A percentile compares a stretch with the other conserved stretches of the same genome.
Evolutionary conservation across 352 stramenopile species (phyloP).

Genomic region (Phytophthora vignae): DNA sequence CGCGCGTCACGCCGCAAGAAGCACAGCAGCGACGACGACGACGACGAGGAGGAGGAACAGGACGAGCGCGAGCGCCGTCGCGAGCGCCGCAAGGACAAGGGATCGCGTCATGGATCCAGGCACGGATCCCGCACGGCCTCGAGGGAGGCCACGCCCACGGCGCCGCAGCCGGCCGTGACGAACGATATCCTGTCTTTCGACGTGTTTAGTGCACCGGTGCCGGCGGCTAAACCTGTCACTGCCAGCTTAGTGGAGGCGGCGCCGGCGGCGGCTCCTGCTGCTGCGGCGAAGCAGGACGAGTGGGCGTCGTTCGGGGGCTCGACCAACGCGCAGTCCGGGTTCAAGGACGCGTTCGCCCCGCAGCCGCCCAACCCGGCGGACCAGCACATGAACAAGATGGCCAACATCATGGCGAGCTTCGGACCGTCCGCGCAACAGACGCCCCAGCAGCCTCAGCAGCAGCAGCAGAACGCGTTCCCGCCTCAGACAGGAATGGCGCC

Average conservation of each 20-base stretch:
- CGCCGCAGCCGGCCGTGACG: conserved; percentile 10
- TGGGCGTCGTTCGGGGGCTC: conserved; percentile 79
- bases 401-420: conserved; percentile 91
- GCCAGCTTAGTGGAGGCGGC: conserved; percentile 30
- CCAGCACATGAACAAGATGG: conserved; percentile 81
- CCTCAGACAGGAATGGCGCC: conserved; percentile 57
- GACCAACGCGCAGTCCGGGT: conserved; percentile 41
- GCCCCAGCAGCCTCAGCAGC: conserved; percentile 33
- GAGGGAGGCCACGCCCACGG: conserved; percentile 45
- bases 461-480: conserved; percentile 46
- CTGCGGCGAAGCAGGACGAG: conserved; percentile 59
- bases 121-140: conserved; percentile 47
- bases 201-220: conserved; percentile 49
- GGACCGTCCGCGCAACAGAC: conserved; percentile 36
- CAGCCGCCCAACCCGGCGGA: conserved; percentile 43
- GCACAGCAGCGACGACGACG: conserved; percentile 52
- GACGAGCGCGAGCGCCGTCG: conserved; percentile 38
- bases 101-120: conserved; percentile 37
- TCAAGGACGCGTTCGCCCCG: conserved; percentile 58
- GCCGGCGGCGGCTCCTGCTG: too few relatives aligned
- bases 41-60: conserved; percentile 32
- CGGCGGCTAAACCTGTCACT: conserved; percentile 24
- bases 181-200: conserved; percentile 79
- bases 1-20: conserved; percentile 42
- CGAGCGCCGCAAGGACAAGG: conserved; percentile 31